Evolutionary conservation across 176 grass and related monocot genomes (phyloP), one percentile per base, ranked within the genome.

Genomic region (Thinopyrum elongatum): DNA sequence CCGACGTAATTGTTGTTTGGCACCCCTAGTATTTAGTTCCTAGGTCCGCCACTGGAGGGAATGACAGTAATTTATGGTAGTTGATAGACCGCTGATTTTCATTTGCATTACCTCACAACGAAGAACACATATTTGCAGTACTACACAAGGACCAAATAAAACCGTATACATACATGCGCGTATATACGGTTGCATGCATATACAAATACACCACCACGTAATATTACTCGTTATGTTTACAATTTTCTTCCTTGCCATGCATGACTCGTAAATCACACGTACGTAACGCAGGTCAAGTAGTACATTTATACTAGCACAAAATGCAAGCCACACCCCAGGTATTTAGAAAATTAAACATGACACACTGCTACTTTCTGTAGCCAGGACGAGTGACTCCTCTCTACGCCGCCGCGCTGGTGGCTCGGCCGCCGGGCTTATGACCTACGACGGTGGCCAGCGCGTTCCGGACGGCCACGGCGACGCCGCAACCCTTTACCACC

Each of bases 361-460:
- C 66, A 59, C 12, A 41, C 49, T 19, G 72, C 72, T 49, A 49
- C 72, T 22, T 58, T 22, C 55, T 58, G 55, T 58, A 22, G 55
- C 19, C 21, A 59, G 41, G 34, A 22, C 28, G 2, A n/a, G 51
- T 22, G 21, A 1, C 9, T 44, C 15, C 26, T 59, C 44, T 35
- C 69, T 89, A 80, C 2, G 83, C 83, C 5, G 66, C 13, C 41
- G 85, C 21, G 49, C n/a, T 61, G 65, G 30, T 72, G 57, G 38
- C 76, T 76, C 70, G 49, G 17, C 81, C 81, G 70, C 61, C 80
- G 26, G 84, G 29, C 55, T 66, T 83, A 74, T 82, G 80, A 7
- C 85, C 47, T 70, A 91, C 89, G 69, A 91, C 82, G 23, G 69
- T 70, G 15, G 76, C 36, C 0, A 91, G 77, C 28, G 70, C 85